Conservation (phyloP, 228 moss, liverwort and hornwort species). For the Sphagnum magellanicum region DNA sequence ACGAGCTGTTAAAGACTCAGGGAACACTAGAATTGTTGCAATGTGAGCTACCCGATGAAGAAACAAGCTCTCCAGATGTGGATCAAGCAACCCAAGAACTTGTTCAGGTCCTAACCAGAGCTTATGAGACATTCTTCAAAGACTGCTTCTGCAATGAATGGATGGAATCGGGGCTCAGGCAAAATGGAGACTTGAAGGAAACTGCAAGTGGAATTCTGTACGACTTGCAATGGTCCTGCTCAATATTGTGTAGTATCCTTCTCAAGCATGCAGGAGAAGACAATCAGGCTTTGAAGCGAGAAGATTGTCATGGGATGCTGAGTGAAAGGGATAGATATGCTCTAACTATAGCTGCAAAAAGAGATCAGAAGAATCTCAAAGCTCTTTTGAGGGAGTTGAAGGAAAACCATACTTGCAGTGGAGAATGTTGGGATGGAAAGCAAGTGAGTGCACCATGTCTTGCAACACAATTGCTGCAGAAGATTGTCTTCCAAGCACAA, state of each 20-base stretch:
- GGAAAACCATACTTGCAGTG: slow-evolving; percentile 4
- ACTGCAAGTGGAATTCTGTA: slow-evolving; percentile 3
- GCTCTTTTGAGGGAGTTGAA: not conserved
- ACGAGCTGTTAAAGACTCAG: slow-evolving; percentile 1
- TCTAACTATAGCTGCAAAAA: slow-evolving; percentile 1
- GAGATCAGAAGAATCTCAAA: slow-evolving; percentile 3
- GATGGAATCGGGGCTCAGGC: slow-evolving; percentile 10
- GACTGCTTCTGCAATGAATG: slow-evolving; percentile 14
- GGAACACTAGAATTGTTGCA: not conserved
- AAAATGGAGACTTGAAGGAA: slow-evolving; percentile 8
- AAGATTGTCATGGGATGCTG: slow-evolving; percentile 9
- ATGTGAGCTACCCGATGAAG: too few species aligned
- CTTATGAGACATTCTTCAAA: slow-evolving; percentile 6
- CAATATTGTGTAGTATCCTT: slow-evolving; percentile 12
- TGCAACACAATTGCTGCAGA: slow-evolving; percentile 4
- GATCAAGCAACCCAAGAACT: slow-evolving; percentile 3
- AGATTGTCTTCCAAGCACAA: not conserved
- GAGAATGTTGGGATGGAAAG: slow-evolving; percentile 1
- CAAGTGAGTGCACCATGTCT: slow-evolving; percentile 1
- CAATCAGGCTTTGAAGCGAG: not conserved
- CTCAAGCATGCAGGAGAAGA: not conserved
- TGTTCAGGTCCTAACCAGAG: slow-evolving; percentile 3
- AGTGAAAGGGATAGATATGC: not conserved
- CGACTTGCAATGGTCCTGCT: slow-evolving; percentile 10
- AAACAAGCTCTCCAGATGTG: too few species aligned